phyloP scores from a whole-genome alignment of 305 asterid species.

The Fraxinus baroniana region DNA sequence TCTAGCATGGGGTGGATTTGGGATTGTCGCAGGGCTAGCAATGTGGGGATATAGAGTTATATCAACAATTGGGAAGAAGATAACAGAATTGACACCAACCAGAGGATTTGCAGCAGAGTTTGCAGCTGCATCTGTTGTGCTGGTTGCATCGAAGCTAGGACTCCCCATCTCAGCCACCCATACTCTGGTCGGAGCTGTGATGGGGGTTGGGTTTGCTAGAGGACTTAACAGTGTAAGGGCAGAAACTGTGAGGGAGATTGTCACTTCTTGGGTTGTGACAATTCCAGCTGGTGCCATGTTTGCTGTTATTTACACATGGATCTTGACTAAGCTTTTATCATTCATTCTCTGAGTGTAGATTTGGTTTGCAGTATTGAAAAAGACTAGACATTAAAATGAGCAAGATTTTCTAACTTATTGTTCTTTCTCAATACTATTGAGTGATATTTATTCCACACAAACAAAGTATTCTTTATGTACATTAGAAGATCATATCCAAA shows the following conservation, averaged over 20 bases:
- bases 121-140: conserved; percentile 91
- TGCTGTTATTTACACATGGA: conserved; percentile 76
- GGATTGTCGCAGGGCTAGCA: conserved; percentile 87
- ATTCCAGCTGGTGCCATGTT: conserved; percentile 81
- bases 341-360: conserved; percentile 42
- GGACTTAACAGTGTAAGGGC: conserved; percentile 87
- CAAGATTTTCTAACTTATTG: not conserved
- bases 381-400: not conserved
- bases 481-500: not conserved
- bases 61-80: conserved; percentile 87
- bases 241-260: conserved; percentile 90
- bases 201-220: conserved; percentile 94
- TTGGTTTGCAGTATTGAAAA: not conserved
- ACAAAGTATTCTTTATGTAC: conserved; percentile 29
- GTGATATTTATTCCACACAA: not conserved
- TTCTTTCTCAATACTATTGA: not conserved
- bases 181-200: conserved; percentile 90
- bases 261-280: conserved; percentile 83
- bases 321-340: conserved; percentile 67
- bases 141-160: conserved; percentile 80
- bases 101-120: conserved; percentile 95
- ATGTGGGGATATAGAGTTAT: conserved; percentile 94
- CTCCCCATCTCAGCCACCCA: conserved; percentile 93
- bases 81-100: conserved; percentile 85
- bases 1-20: conserved; percentile 98